Conservation (phyloP, 2,329 filamentous ascomycete species). For the Beauveria australis region DNA sequence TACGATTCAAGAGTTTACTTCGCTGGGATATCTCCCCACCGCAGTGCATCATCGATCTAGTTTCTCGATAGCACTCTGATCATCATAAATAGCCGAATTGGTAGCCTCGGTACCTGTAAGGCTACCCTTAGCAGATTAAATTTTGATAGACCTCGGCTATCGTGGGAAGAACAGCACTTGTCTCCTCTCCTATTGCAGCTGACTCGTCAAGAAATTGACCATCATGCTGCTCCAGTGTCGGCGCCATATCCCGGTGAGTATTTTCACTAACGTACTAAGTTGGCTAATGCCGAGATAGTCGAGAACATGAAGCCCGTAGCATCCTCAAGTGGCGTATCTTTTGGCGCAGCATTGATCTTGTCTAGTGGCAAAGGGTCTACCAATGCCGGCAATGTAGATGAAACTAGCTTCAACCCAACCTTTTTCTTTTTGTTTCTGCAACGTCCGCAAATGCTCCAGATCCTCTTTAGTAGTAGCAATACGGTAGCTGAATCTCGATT, state of each 20-base stretch:
- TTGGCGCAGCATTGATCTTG: background rate
- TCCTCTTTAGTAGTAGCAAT: too few relatives aligned
- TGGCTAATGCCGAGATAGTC: background rate
- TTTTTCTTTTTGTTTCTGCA: background rate
- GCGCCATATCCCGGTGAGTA: background rate
- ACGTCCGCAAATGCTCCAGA: too few relatives aligned
- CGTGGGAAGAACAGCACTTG: background rate
- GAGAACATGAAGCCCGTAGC: too few relatives aligned
- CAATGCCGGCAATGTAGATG: background rate
- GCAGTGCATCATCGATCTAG: too few relatives aligned
- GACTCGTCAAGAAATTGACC: background rate
- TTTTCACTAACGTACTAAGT: too few relatives aligned
- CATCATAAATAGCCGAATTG: too few relatives aligned
- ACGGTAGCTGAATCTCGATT: too few relatives aligned
- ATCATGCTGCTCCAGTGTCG: background rate
- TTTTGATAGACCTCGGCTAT: too few relatives aligned
- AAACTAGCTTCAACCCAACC: background rate
- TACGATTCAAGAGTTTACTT: too few relatives aligned
- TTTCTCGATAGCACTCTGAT: too few relatives aligned
- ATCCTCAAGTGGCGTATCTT: background rate
- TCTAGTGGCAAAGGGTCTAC: background rate
- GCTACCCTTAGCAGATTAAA: background rate
- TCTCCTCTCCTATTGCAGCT: background rate
- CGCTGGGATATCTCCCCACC: too few relatives aligned
- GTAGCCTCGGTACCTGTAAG: background rate